Conservation (phyloP, 805 yeast genomes). For the Yarrowia deformans region DNA sequence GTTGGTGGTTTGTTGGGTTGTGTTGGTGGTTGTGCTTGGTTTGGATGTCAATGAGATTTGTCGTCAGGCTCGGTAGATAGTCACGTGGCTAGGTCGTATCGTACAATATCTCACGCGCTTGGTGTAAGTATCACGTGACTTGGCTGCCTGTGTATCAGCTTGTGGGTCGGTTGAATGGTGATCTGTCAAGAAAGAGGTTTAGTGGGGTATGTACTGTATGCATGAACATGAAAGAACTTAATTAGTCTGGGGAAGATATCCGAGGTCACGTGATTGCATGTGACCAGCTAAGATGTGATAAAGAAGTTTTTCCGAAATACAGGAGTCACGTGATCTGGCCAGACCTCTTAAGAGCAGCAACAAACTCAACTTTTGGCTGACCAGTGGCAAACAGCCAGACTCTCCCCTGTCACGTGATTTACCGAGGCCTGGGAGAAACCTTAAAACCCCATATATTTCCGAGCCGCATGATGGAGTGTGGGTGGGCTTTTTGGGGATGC, state of each 20-base stretch:
- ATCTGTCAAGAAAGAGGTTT: background rate
- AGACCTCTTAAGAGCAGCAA: no score
- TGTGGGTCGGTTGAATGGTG: background rate
- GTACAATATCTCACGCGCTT: no score
- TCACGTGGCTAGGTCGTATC: background rate
- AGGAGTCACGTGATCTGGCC: background rate
- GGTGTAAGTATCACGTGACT: no score
- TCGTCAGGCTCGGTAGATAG: no score
- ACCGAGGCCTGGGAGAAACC: background rate
- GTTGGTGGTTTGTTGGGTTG: background rate
- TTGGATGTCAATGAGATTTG: no score
- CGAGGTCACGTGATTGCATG: background rate
- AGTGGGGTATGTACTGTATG: conserved; percentile 14
- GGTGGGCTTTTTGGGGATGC: no score
- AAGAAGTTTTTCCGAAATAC: no score
- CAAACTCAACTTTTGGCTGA: no score
- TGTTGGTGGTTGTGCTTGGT: background rate
- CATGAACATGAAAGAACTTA: conserved; percentile 23
- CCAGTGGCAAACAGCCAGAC: no score
- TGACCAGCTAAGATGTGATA: background rate
- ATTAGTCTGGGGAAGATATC: no score
- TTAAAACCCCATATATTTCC: background rate
- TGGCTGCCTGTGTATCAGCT: no score
- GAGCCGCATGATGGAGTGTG: no score
- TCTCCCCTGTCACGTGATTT: background rate